These are phyloP conservation scores for Catharanthus roseus DNA, from an alignment of 257 asterid species.

Conservation along the genomic window DNA sequence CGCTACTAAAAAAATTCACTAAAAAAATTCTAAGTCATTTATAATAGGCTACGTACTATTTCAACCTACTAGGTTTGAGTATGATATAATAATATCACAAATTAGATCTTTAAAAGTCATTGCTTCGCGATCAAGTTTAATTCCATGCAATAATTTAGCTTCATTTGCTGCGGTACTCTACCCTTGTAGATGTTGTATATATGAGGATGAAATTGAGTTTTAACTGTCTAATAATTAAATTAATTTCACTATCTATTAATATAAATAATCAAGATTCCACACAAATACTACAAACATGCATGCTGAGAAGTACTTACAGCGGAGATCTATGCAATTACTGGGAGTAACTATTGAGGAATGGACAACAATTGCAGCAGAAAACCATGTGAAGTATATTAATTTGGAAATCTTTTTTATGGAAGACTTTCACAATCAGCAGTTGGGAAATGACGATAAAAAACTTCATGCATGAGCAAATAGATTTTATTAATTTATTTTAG, in stretches of 20 bases:
- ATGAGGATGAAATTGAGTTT: background rate
- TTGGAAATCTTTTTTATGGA: background rate
- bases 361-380: conserved; percentile 1
- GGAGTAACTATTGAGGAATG: background rate
- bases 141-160: background rate
- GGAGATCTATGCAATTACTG: background rate
- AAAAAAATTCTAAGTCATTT: too few species aligned
- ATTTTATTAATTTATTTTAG: too few species aligned
- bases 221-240: too few species aligned
- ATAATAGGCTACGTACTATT: too few species aligned
- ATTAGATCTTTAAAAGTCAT: background rate
- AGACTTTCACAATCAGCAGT: background rate
- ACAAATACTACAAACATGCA: background rate
- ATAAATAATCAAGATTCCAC: too few species aligned
- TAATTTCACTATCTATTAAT: background rate
- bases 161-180: too few species aligned
- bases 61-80: too few species aligned
- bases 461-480: too few species aligned
- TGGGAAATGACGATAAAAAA: too few species aligned
- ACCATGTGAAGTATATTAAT: background rate
- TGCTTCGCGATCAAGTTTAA: background rate
- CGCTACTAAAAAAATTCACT: too few species aligned
- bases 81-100: conserved; percentile 4
- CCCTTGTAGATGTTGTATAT: too few species aligned
- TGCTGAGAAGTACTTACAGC: background rate